Base-by-base conservation (phyloP, 1,139 yeast genomes). In the Hanseniaspora sp. region DNA sequence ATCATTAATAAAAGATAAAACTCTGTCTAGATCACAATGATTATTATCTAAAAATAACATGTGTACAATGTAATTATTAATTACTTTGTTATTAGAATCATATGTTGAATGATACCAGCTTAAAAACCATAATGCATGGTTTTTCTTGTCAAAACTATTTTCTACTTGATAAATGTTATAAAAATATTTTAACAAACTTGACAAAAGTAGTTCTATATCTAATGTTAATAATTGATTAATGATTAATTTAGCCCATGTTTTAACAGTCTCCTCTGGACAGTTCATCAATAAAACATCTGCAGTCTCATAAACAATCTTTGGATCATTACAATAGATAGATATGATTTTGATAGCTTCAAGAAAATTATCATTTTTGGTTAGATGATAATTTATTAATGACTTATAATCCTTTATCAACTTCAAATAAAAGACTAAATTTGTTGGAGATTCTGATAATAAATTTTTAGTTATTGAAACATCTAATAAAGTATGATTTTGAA, bases 1-100 rank as follows among this genome's bases (percentile, higher is more conserved):
- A 39, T 64, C 65, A 56, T 77, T 77, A 53, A 82, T 66, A 59
- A 79, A 79, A 23, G 70, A 68, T 48, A 82, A 66, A n/a, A 75
- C 66, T 57, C 75, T 71, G 48, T 69, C 63, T 59, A 72, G 75
- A 56, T 49, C 56, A 43, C 69, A 67, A 4, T 64, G 62, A 0
- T 63, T 66, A 2, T 55, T 57, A 28, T 53, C 58, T 33, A 49
- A 75, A 1, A 90, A 79, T 60, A 88, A 71, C 56, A 88, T 72
- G 33, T 88, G 79, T n/a, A 88, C 70, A 52, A 83, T 77, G 7
- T 88, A 78, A 62, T 87, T 86, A 64, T 82, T 87, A 31, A 90
- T 72, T 3, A 76, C 37, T 13, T 29, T 40, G n/a, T 75, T 81
- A 18, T 69, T 73, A 7, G 71, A 64, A 2, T 72, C 72, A 54